These are phyloP conservation scores for Dimargaris cristalligena DNA, from an alignment of 192 early-diverging fungal species.

Conservation along the genomic window DNA sequence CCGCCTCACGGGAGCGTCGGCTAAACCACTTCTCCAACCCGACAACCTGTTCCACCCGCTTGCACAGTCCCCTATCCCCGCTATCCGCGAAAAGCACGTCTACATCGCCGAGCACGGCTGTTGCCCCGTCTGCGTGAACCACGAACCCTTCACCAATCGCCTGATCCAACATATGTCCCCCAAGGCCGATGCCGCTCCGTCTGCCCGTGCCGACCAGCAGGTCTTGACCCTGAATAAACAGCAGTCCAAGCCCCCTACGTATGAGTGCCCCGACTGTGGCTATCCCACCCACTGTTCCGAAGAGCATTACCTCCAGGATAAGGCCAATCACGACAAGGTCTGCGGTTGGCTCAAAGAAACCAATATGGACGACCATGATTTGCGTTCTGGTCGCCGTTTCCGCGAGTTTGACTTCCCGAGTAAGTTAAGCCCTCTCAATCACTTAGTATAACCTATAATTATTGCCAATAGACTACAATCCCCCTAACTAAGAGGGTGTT, in stretches of 20 bases:
- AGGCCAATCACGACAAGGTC: conserved; percentile 32
- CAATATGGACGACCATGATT: conserved; percentile 66
- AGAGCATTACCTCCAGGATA: conserved; percentile 45
- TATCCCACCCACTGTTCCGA: conserved; percentile 62
- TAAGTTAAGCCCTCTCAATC: no score
- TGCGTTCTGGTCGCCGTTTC: conserved; percentile 53
- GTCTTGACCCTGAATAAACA: not conserved
- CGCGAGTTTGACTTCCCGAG: conserved; percentile 65
- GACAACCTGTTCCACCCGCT: conserved; percentile 53
- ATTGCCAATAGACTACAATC: no score
- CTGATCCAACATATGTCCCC: not conserved
- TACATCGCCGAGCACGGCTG: conserved; percentile 44
- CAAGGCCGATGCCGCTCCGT: not conserved
- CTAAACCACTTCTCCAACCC: no score
- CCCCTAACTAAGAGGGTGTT: no score
- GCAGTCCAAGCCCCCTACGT: conserved; percentile 28
- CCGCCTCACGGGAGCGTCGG: no score
- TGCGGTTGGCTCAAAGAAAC: conserved; percentile 45
- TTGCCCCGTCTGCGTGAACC: conserved; percentile 48
- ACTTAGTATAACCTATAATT: not conserved
- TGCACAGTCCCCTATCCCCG: conserved; percentile 45
- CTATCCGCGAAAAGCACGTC: conserved; percentile 41
- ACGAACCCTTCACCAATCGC: conserved; percentile 11
- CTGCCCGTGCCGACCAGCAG: not conserved
- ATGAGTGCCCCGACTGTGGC: conserved; percentile 61